phyloP scores from a whole-genome alignment of 768 basidiomycete genomes.

The Rhodotorula sphaerocarpa region DNA sequence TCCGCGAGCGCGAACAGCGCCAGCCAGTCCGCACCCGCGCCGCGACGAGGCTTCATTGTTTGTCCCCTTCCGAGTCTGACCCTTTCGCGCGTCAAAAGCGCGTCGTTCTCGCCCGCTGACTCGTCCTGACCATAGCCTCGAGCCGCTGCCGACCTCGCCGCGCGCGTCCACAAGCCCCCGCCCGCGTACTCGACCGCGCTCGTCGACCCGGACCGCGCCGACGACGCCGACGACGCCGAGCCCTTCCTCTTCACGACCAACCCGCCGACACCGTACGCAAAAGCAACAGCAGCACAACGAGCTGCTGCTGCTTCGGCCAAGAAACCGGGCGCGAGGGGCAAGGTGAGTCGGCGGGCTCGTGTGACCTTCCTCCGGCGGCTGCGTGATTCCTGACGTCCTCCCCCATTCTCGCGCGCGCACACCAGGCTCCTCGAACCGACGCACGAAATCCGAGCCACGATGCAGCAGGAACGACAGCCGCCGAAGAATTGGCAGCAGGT shows the following conservation, averaged over 20 bases:
- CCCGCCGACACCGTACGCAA: conserved; percentile 25
- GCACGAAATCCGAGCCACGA: no score
- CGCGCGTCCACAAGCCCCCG: conserved; percentile 19
- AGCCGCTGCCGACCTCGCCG: conserved; percentile 5
- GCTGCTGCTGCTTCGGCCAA: background rate
- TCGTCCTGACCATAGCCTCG: conserved; percentile 6
- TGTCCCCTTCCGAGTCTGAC: background rate
- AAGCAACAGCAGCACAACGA: no score
- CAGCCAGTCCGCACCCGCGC: conserved; percentile 1
- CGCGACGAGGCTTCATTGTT: conserved; percentile 20
- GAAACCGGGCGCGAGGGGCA: background rate
- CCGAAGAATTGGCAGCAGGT: no score
- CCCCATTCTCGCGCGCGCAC: no score
- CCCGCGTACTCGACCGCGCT: conserved; percentile 8
- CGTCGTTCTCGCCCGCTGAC: background rate
- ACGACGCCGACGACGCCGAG: conserved; percentile 11
- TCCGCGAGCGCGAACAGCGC: background rate
- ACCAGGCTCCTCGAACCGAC: no score
- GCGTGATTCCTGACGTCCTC: no score
- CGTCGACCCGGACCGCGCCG: conserved; percentile 10
- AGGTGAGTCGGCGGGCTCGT: background rate
- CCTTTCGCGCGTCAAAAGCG: background rate
- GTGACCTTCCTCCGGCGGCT: no score
- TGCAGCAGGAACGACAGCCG: no score
- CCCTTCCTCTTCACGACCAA: conserved; percentile 29